Evolutionary conservation across 495 filamentous ascomycete species (phyloP).

Genomic region (Talaromyces adpressus): DNA sequence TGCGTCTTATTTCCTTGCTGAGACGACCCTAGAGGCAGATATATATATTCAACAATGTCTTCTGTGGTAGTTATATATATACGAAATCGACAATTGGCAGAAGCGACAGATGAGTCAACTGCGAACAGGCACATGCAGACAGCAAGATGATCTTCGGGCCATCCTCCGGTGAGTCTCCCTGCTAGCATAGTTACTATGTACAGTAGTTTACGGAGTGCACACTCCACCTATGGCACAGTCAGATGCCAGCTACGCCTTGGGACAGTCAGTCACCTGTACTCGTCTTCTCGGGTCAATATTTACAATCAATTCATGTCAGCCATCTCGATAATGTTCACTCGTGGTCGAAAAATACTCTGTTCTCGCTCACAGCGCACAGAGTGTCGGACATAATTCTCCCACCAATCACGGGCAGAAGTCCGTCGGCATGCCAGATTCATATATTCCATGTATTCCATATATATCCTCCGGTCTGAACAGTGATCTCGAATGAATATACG

Average conservation of each 20-base stretch:
- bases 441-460: background rate
- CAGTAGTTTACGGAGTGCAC: background rate
- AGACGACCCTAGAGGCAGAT: no score
- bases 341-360: constrained; percentile 12
- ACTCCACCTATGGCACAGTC: background rate
- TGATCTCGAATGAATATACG: background rate
- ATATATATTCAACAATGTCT: background rate
- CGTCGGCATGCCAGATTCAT: background rate
- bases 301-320: background rate
- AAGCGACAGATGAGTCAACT: background rate
- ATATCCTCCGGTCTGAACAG: background rate
- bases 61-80: background rate
- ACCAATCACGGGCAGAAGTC: constrained; percentile 21
- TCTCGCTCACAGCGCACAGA: constrained; percentile 10
- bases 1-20: background rate
- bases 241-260: background rate
- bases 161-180: background rate
- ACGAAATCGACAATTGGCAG: no score
- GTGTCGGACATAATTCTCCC: constrained; percentile 21
- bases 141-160: background rate
- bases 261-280: background rate
- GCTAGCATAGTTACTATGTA: no score
- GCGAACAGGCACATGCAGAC: background rate
- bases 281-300: background rate
- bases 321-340: background rate